phyloP scores from a whole-genome alignment of 768 basidiomycete species.

The Lactarius trivialis region DNA sequence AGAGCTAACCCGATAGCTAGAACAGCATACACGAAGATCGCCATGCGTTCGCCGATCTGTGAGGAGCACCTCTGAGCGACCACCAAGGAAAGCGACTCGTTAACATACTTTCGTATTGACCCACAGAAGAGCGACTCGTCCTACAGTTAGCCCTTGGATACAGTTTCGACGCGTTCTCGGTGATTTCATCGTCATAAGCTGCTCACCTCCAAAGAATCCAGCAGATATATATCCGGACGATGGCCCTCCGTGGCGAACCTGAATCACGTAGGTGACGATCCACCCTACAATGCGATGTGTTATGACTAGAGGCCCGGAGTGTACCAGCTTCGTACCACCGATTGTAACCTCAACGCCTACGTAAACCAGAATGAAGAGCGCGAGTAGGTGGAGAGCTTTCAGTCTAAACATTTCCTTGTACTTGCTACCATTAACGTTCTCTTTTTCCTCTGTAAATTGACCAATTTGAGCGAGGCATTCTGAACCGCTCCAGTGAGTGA shows the following conservation, averaged over 20 bases:
- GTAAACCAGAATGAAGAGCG: conserved; percentile 40
- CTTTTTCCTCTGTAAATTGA: conserved; percentile 36
- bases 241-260: conserved; percentile 40
- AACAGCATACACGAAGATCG: conserved; percentile 33
- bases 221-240: conserved; percentile 45
- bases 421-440: conserved; percentile 35
- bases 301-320: background rate
- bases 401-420: conserved; percentile 42
- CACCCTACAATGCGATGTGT: conserved; percentile 34
- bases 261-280: conserved; percentile 47
- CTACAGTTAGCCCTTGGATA: conserved; percentile 40
- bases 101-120: conserved; percentile 38
- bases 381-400: conserved; percentile 36
- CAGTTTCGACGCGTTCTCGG: background rate
- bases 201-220: conserved; percentile 41
- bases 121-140: conserved; percentile 46
- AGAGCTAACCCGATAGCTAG: conserved; percentile 34
- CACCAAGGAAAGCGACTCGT: background rate
- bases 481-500: conserved; percentile 25
- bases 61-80: background rate
- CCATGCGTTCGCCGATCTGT: conserved; percentile 35
- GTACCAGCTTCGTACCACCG: conserved; percentile 29
- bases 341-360: conserved; percentile 36
- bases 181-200: background rate
- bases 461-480: conserved; percentile 52